Evolutionary conservation across 2,329 filamentous ascomycete species (phyloP), one percentile per base, ranked within the genome.

Genomic region (Aspergillus ochraceoroseus): DNA sequence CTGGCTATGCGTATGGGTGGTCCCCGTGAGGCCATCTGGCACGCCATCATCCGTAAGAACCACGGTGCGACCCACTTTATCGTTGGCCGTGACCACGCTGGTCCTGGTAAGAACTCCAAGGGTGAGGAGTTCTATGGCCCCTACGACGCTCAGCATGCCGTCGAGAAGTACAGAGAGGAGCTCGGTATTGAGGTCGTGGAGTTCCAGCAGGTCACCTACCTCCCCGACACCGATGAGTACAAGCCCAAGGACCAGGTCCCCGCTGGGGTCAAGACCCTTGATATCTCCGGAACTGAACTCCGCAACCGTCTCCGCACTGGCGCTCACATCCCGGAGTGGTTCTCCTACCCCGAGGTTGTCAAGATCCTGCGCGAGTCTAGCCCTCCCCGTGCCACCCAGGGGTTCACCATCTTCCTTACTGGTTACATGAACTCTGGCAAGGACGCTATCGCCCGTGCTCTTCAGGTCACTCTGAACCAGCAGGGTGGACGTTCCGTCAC

Each of bases 21-120:
- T 58, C 92, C 92, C 50, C 87, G 92, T 55, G 92, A 98, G 75
- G 92, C 92, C 55, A 88, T 98, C 72, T 98, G 92, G 92, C 92
- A 98, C 76, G 92, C 92, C 62, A 95, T 98, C 61, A 98, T 98
- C 76, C 88, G 92, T 65, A 98, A 96, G 83, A 98, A 98, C 72
- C 89, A 95, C 73, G 92, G 92, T 59, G 88, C 90, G 32, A 96
- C 92, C 11, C 92, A 98, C 77, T 98, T 98, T 76, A 98, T 98
- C 59, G 89, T 98, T 53, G 92, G 92, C 47, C 87, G 92, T 73
- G 92, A 98, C 72, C 92, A 98, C 71, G 92, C 92, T 53, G 92
- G 92, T 34, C 92, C 92, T 30, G 92, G 92, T 62, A 95, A 94
- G 80, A 96, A 96, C 81, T 94, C 87, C 76, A 82, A 90, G 72